Evolutionary conservation across 495 filamentous ascomycete species (phyloP), one percentile per base, ranked within the genome.

Genomic region (Hypoxylon cercidicola): DNA sequence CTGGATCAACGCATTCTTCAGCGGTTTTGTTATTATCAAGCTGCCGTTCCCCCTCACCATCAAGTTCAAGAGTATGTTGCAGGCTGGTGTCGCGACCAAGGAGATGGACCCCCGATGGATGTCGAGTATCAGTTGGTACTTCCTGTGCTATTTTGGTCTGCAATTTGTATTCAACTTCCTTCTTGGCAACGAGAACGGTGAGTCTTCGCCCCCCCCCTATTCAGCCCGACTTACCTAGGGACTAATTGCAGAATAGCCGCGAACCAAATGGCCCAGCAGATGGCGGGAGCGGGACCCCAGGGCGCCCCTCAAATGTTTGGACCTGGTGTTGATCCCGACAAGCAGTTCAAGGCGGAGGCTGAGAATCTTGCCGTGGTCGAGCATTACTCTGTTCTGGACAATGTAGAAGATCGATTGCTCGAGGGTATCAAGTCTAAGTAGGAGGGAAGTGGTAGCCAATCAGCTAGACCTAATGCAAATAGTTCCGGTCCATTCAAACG

Each of bases 1-100:
- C 52, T 99, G 95, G 95, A 97, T 99, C 70, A 99, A 98, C 81
- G 93, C 95, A 0, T 98, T 98, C 75, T 99, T 99, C 71, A 93
- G 90, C 40, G 95, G 95, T 18, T 99, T 96, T 75, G 95, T 99
- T 37, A 97, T 98, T 44, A 91, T 99, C 86, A 97, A 97, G 88
- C 77, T 99, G n/a, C 95, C 95, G 3, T 99, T 99, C 79, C 96
- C 95, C 1, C 82, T 99, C 54, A 99, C 95, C 11, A 93, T 97
- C 71, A 93, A 96, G 72, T 99, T 99, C 82, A 99, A 99, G 82
- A 93, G 91, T 53, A 99, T 99, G 95, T 85, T 99, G 41, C 95
- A 99, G 79, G 93, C 93, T 10, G 95, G 96, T 64, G 93, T 99
- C 28, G 91, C 90, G 55, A 99, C 96, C 1, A 91, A 89, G 66